A percentile compares a stretch with the other conserved stretches of the same genome.
phyloP scores from a whole-genome alignment of 129 eudicot species.

The Cynara cardunculus region DNA sequence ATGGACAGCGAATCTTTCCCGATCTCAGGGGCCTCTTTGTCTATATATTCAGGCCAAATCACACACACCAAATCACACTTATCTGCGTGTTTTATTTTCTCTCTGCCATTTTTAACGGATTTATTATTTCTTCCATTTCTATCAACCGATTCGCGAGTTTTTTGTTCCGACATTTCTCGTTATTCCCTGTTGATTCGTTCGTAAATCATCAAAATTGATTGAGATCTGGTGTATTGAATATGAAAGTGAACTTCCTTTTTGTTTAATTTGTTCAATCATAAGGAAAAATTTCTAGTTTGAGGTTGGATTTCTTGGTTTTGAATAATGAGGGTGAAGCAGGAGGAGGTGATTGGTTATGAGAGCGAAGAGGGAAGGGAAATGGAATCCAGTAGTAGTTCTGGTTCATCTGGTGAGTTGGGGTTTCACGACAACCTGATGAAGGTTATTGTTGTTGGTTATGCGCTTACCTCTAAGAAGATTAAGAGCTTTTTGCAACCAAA shows the following conservation, averaged over 20 bases:
- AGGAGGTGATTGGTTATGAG: constrained; percentile 35
- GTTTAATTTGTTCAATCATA: neutral
- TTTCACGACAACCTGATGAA: constrained; percentile 44
- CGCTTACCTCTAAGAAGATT: constrained; percentile 83
- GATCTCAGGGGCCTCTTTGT: neutral
- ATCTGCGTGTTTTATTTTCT: constrained; percentile 2
- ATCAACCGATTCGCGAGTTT: constrained; percentile 11
- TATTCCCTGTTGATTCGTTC: constrained; percentile 6
- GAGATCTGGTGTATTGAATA: neutral
- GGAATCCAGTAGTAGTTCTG: constrained; percentile 26
- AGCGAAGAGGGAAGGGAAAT: constrained; percentile 37
- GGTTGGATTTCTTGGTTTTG: neutral
- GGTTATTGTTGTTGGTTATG: constrained; percentile 89
- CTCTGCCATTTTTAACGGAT: constrained; percentile 9
- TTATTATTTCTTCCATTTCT: neutral
- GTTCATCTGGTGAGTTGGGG: constrained; percentile 36
- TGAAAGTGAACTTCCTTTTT: neutral
- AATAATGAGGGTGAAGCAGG: constrained; percentile 61
- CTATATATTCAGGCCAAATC: constrained; percentile 10
- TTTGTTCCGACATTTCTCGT: constrained; percentile 13
- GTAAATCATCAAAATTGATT: neutral
- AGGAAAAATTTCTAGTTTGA: neutral
- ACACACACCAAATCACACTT: constrained; percentile 1
- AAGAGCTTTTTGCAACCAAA: constrained; percentile 96
- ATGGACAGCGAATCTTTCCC: constrained; percentile 1